Evolutionary conservation across 768 basidiomycete species (phyloP), one percentile per base, ranked within the genome.

Genomic region (Pisolithus marmoratus): DNA sequence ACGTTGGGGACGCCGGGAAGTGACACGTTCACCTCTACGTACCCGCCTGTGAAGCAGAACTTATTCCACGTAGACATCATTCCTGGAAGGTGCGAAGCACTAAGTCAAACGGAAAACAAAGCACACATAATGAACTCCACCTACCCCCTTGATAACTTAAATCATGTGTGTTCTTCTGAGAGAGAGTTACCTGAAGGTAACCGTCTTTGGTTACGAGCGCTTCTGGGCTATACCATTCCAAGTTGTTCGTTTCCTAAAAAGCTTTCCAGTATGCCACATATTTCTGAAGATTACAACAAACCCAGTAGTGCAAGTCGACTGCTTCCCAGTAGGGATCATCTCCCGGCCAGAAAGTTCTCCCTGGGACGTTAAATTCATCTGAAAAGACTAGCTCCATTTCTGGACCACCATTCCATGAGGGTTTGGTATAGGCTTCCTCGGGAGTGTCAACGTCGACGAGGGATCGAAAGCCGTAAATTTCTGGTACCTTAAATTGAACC

Each of bases 311-410:
- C 24, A 77, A 53, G 57, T 76, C 64, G 19, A 55, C 71, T 0
- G 74, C 86, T 62, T 89, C 85, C 86, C 87, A 88, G 59, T 86
- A 91, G 3, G 90, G 90, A 64, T 92, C 90, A 56, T 91, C 88
- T 5, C 87, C 87, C 38, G 84, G 80, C 70, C 87, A 90, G 61
- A 91, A 91, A 5, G 84, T 77, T 54, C 90, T 74, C 4, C 87
- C 87, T 20, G 84, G 82, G 23, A 71, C 72, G 62, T 91, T 84
- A 63, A 92, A 91, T 63, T 92, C 90, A 67, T 92, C 90, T 4
- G 82, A 84, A 64, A 88, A 91, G 9, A 89, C 84, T 23, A 91
- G 73, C 42, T 68, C 57, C 63, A 64, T 62, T 29, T 77, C 81
- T 43, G 72, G 67, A 4, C 86, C 83, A 57, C 90, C 85, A 34